Percentiles rank a stretch among this genome's conserved stretches.
Conservation (phyloP, 2,329 filamentous ascomycete species). For the Mycosphaerella arachidis region DNA sequence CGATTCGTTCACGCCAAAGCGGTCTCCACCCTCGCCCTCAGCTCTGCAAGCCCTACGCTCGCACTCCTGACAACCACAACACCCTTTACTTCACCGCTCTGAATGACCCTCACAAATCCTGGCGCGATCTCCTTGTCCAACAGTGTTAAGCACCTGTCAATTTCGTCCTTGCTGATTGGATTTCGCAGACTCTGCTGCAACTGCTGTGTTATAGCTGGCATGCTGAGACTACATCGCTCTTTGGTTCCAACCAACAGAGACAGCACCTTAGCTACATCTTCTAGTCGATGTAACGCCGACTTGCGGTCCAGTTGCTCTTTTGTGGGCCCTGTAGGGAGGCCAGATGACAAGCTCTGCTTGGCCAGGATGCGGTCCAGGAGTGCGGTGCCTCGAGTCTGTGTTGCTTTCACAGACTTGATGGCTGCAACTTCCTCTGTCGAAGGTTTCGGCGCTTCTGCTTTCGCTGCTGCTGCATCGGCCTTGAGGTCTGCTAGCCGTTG, state of each 20-base stretch:
- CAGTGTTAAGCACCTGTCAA: conserved; percentile 40
- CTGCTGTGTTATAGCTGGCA: conserved; percentile 39
- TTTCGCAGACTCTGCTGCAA: conserved; percentile 44
- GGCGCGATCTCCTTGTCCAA: conserved; percentile 42
- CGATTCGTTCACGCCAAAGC: conserved; percentile 7
- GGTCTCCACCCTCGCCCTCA: conserved; percentile 27
- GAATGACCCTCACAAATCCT: conserved; percentile 39
- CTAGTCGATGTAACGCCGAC: conserved; percentile 44
- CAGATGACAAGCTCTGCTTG: conserved; percentile 40
- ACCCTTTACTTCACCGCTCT: conserved; percentile 38
- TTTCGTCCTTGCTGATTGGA: conserved; percentile 44
- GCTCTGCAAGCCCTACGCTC: conserved; percentile 23
- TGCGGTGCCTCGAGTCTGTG: conserved; percentile 38
- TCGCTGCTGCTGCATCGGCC: conserved; percentile 40
- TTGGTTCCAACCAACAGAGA: conserved; percentile 38
- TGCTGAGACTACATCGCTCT: conserved; percentile 42
- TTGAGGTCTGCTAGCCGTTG: conserved; percentile 66
- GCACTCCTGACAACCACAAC: conserved; percentile 38
- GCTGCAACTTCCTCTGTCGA: neutral
- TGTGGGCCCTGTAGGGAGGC: conserved; percentile 32
- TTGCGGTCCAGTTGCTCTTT: conserved; percentile 42
- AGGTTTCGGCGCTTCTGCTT: conserved; percentile 15
- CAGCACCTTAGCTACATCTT: conserved; percentile 43
- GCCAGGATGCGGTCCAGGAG: conserved; percentile 50
- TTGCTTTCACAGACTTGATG: conserved; percentile 37